Evolutionary conservation across 2,329 filamentous ascomycete genomes (phyloP).

Genomic region (Fusarium sarcochroum): DNA sequence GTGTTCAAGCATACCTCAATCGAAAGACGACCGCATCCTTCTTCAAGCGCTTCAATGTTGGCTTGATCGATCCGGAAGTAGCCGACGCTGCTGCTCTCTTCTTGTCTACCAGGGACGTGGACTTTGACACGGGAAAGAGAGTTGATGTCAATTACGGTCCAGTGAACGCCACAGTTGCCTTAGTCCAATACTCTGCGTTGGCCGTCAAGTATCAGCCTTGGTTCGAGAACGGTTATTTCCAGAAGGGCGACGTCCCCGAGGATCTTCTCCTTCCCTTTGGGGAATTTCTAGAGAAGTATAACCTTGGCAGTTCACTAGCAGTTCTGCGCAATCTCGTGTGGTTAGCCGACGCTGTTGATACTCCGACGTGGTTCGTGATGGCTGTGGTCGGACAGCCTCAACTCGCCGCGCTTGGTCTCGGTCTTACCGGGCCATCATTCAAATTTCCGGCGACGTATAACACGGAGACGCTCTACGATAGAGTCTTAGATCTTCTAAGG

Average conservation of each 20-base stretch:
- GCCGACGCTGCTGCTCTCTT: background rate
- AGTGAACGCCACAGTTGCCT: background rate
- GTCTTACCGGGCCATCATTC: conserved; percentile 18
- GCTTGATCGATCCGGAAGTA: conserved; percentile 7
- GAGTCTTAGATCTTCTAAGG: conserved; percentile 10
- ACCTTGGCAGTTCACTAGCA: conserved; percentile 2
- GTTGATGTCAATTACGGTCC: conserved; percentile 24
- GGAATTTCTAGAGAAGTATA: conserved; percentile 22
- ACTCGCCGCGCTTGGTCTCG: conserved; percentile 11
- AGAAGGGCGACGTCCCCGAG: conserved; percentile 4
- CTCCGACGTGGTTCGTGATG: conserved; percentile 33
- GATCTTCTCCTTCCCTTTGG: conserved; percentile 35
- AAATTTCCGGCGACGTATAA: conserved; percentile 27
- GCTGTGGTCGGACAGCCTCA: conserved; percentile 34
- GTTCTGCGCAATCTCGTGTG: conserved; percentile 24
- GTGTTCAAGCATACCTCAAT: conserved; percentile 33
- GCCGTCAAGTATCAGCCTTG: conserved; percentile 29
- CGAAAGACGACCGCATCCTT: conserved; percentile 21
- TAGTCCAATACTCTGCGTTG: conserved; percentile 12
- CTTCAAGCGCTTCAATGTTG: conserved; percentile 35
- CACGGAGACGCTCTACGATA: conserved; percentile 25
- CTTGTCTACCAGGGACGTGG: conserved; percentile 9
- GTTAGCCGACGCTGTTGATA: conserved; percentile 17
- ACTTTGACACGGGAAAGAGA: conserved; percentile 25
- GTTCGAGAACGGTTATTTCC: conserved; percentile 38